Evolutionary conservation across 345 rosid species (phyloP), one percentile per base, ranked within the genome.

Genomic region (Corchorus capsularis): DNA sequence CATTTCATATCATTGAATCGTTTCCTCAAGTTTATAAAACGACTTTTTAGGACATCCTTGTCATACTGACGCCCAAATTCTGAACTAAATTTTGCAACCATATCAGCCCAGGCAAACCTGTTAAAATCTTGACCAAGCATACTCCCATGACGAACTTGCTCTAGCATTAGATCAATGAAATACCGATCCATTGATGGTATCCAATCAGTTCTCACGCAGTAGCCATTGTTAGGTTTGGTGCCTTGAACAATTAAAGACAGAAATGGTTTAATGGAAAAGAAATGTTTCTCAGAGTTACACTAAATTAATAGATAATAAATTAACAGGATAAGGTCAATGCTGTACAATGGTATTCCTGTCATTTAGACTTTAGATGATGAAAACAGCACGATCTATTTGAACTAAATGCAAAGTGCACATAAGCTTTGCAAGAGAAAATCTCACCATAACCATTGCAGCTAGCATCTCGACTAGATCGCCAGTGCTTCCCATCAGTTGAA

Each of bases 81-180:
- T 78, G 75, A 75, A 49, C 73, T 78, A 62, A 87, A 81, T 80
- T 87, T 83, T 64, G 78, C 65, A 46, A 74, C 83, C 88, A 87
- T 85, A 69, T 81, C 79, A 52, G 27, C 78, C 90, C 90, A 87
- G 20, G 86, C 87, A 64, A 69, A 81, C n/a, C 78, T 79, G 46
- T 69, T 81, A 74, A 84, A 81, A 60, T 75, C 81, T 77, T 71
- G 62, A 75, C 82, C 57, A 56, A 73, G 54, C 81, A 79, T 77
- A 73, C 83, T 76, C 79, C 82, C 87, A 6, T 77, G 86, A 62
- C 73, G 77, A 81, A 81, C 90, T 73, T 84, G 83, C 63, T 83
- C 78, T 9, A 84, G 76, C 87, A 87, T 83, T 73, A 84, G 78
- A 79, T 87, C 87, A 77, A 87, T 87, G 72, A 87, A 79, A 79